phyloP scores from a whole-genome alignment of 75 land plant genomes.

The Pinus tabuliformis region DNA sequence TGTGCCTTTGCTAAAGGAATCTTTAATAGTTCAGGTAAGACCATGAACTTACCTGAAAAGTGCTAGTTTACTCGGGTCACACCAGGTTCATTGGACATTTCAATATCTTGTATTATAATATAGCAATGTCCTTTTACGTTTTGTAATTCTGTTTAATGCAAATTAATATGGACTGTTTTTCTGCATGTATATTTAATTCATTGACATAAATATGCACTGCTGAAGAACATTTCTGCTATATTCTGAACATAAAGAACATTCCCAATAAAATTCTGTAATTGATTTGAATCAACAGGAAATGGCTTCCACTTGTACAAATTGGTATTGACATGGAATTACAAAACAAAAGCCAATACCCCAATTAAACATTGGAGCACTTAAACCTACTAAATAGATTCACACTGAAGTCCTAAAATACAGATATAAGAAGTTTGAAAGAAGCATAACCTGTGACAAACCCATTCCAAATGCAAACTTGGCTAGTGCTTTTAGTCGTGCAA shows the following conservation, averaged over 20 bases:
- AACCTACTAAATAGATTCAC: background rate
- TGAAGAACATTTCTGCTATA: no score
- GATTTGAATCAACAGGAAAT: background rate
- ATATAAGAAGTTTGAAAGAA: background rate
- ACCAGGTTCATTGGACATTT: no score
- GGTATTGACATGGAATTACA: background rate
- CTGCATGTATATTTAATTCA: no score
- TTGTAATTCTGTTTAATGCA: no score
- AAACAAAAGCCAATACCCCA: background rate
- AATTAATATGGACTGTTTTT: no score
- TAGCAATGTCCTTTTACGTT: no score
- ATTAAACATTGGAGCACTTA: background rate
- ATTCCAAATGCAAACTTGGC: slow-evolving; percentile 98
- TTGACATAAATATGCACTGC: no score
- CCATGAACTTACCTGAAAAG: no score
- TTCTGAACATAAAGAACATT: background rate
- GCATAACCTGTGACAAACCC: slow-evolving; percentile 87
- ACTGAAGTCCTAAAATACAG: background rate
- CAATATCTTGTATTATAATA: no score
- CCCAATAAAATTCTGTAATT: background rate
- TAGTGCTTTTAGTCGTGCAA: slow-evolving; percentile 89
- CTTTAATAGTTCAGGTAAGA: no score
- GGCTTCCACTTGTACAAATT: background rate
- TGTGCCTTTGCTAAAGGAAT: no score
- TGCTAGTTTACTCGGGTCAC: no score